Percentiles rank a stretch among this genome's conserved stretches.
Conservation (phyloP, 495 filamentous ascomycete genomes). For the Beverwykella pulmonaria region DNA sequence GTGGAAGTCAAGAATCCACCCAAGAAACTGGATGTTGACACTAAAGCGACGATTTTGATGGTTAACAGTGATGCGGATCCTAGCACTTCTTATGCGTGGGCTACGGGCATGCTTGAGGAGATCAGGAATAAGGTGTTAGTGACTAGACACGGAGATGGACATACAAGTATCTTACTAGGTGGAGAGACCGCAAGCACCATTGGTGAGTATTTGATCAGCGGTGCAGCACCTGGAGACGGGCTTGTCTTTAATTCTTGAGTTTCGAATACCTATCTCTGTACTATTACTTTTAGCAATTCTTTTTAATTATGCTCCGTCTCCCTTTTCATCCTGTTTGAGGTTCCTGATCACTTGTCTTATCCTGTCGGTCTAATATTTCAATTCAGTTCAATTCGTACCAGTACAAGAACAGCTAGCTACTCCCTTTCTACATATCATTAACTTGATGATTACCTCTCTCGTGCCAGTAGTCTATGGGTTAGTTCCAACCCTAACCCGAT, state of each 20-base stretch:
- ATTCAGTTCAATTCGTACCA: no score
- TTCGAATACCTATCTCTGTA: neutral
- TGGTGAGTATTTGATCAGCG: constrained; percentile 3
- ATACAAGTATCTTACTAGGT: constrained; percentile 4
- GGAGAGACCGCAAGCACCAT: constrained; percentile 14
- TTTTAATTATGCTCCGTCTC: no score
- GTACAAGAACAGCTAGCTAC: no score
- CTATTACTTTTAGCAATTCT: no score
- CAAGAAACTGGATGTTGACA: constrained; percentile 18
- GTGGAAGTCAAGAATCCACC: constrained; percentile 11
- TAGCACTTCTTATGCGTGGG: constrained; percentile 9
- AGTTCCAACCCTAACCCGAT: no score
- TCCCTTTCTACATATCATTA: no score
- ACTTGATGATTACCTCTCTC: no score
- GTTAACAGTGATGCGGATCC: constrained; percentile 13
- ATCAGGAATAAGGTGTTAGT: constrained; percentile 9
- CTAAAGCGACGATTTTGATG: constrained; percentile 9
- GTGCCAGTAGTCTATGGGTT: no score
- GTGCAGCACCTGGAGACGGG: neutral
- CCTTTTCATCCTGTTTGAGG: no score
- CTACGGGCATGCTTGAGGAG: constrained; percentile 17
- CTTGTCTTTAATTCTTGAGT: constrained; percentile 5
- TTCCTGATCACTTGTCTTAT: no score
- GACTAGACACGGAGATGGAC: constrained; percentile 20
- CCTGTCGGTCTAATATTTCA: no score